These are phyloP conservation scores for Hydrangea macrophylla DNA, from an alignment of 148 eudicot species.

Conservation along the genomic window DNA sequence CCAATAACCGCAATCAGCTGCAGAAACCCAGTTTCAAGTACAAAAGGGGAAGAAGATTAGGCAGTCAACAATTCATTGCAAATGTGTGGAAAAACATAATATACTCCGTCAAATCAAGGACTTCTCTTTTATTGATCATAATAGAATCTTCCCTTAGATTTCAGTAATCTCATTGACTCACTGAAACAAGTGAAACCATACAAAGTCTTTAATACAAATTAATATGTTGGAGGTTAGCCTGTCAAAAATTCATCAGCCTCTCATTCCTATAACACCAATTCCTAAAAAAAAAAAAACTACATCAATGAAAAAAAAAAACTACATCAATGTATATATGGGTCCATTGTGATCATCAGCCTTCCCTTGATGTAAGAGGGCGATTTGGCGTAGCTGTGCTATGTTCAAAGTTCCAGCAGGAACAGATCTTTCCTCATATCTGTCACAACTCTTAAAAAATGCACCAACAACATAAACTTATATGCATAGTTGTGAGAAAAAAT, in stretches of 20 bases:
- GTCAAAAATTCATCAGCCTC: not conserved
- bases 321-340: constrained; percentile 34
- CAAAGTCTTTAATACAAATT: not conserved
- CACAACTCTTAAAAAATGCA: no score
- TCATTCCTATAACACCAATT: not conserved
- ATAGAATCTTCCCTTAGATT: not conserved
- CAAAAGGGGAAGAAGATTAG: no score
- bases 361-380: constrained; percentile 65
- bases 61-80: no score
- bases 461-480: no score
- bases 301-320: not conserved
- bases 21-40: no score
- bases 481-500: no score
- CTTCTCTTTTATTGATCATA: not conserved
- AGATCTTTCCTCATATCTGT: constrained; percentile 63
- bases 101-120: no score
- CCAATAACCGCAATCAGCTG: no score
- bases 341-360: constrained; percentile 58
- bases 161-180: not conserved
- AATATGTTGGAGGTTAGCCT: not conserved
- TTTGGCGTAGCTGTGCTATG: constrained; percentile 67
- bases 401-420: constrained; percentile 73
- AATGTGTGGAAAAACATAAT: no score
- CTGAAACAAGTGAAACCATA: not conserved
- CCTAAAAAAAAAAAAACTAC: not conserved